These are phyloP conservation scores for Colletotrichum viniferum DNA, from an alignment of 2,329 filamentous ascomycete species.

Conservation along the genomic window DNA sequence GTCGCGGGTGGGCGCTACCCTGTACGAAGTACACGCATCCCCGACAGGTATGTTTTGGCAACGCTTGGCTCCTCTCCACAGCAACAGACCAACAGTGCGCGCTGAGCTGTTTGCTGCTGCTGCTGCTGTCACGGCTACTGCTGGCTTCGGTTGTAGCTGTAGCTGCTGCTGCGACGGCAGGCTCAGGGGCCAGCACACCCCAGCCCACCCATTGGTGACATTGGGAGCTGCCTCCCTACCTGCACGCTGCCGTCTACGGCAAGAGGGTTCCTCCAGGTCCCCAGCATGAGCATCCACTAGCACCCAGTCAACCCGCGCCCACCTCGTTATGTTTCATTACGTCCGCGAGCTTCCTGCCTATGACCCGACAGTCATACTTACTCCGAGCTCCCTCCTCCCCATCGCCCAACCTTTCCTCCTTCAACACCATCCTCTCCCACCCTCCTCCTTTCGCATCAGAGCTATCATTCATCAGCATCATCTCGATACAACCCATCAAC, in stretches of 20 bases:
- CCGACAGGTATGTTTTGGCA: slow-evolving; percentile 6
- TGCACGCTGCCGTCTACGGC: background rate
- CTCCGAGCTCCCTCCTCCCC: slow-evolving; percentile 12
- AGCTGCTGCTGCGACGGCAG: background rate
- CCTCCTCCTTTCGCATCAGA: background rate
- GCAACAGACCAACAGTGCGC: slow-evolving; percentile 5
- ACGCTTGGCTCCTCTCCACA: slow-evolving; percentile 14
- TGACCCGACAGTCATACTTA: background rate
- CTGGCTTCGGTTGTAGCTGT: background rate
- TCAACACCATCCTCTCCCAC: background rate
- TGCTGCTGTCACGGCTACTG: background rate
- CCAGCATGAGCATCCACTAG: background rate
- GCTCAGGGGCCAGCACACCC: background rate
- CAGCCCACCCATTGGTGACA: background rate
- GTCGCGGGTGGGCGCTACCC: background rate
- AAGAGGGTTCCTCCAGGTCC: background rate
- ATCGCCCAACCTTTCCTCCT: background rate
- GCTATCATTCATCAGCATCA: background rate
- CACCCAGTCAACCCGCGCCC: slow-evolving; percentile 15
- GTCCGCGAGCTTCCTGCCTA: slow-evolving; percentile 19
- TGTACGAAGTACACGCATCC: background rate
- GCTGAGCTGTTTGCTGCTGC: background rate
- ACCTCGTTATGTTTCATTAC: slow-evolving; percentile 18
- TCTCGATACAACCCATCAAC: background rate
- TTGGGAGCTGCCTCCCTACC: background rate